Evolutionary conservation across 257 asterid genomes (phyloP).

Genomic region (Jacaranda copaia): DNA sequence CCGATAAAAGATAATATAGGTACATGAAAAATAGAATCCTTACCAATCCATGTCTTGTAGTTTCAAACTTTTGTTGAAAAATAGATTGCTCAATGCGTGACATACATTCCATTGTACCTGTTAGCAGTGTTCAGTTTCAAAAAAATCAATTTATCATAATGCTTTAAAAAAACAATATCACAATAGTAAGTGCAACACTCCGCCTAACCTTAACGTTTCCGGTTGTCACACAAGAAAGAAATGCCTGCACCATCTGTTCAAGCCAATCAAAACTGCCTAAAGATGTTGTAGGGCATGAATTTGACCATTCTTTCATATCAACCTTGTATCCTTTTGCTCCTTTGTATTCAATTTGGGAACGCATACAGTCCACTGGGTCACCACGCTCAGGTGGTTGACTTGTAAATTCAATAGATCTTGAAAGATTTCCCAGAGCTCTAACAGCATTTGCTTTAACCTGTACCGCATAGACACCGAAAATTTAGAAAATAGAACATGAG

Average conservation of each 20-base stretch:
- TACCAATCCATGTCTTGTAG: constrained; percentile 85
- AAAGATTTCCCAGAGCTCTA: constrained; percentile 90
- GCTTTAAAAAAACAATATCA: constrained; percentile 18
- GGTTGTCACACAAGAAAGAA: constrained; percentile 92
- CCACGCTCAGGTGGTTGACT: constrained; percentile 44
- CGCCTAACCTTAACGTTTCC: constrained; percentile 90
- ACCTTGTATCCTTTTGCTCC: constrained; percentile 40
- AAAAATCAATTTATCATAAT: constrained; percentile 26
- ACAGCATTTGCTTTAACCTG: constrained; percentile 98
- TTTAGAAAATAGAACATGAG: constrained; percentile 19
- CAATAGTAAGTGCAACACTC: constrained; percentile 24
- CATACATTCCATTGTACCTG: constrained; percentile 99
- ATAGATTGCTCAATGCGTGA: constrained; percentile 91
- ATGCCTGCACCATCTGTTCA: constrained; percentile 88
- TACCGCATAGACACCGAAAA: constrained; percentile 21
- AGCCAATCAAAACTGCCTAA: constrained; percentile 61
- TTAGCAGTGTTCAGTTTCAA: constrained; percentile 32
- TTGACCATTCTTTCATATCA: constrained; percentile 46
- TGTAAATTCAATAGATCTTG: constrained; percentile 68
- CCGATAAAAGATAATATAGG: not conserved
- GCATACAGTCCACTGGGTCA: constrained; percentile 36
- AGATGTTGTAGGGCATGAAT: constrained; percentile 41
- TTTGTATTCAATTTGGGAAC: constrained; percentile 34
- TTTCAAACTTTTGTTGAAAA: constrained; percentile 71
- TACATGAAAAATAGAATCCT: constrained; percentile 37